A percentile compares a stretch with the other conserved stretches of the same genome.
These are phyloP conservation scores for Stentor roeselii DNA, from an alignment of 73 alveolate genomes.

Conservation along the genomic window DNA sequence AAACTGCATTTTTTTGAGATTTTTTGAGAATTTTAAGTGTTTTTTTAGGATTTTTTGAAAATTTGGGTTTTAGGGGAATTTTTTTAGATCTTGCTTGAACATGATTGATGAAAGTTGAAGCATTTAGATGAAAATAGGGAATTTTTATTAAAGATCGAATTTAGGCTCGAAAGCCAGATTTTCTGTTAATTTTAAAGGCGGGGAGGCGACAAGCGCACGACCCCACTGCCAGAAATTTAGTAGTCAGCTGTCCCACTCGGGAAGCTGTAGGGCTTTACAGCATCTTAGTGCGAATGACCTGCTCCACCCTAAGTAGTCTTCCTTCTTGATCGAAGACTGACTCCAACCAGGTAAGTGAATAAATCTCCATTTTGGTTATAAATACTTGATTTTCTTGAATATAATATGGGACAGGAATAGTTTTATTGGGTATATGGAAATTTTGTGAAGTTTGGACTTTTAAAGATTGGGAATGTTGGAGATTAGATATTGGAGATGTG, in stretches of 20 bases:
- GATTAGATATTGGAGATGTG: too few relatives aligned
- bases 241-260: slow-evolving; percentile 29
- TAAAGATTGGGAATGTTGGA: too few relatives aligned
- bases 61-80: too few relatives aligned
- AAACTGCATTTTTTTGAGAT: not conserved
- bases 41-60: not conserved
- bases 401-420: slow-evolving; percentile 24
- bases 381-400: slow-evolving; percentile 11
- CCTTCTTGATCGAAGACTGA: slow-evolving; percentile 25
- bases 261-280: slow-evolving; percentile 33
- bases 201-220: slow-evolving; percentile 34
- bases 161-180: too few relatives aligned
- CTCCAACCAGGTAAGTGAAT: slow-evolving; percentile 33
- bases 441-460: too few relatives aligned
- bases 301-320: slow-evolving; percentile 29
- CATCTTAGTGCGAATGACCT: slow-evolving; percentile 26
- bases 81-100: too few relatives aligned
- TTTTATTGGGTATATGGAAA: too few relatives aligned
- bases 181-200: slow-evolving; percentile 26
- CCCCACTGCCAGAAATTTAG: slow-evolving; percentile 33
- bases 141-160: too few relatives aligned
- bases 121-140: too few relatives aligned
- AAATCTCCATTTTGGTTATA: not conserved
- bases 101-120: too few relatives aligned
- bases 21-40: too few relatives aligned